Evolutionary conservation across 2,329 filamentous ascomycete species (phyloP).

Genomic region (Penicillium freii): DNA sequence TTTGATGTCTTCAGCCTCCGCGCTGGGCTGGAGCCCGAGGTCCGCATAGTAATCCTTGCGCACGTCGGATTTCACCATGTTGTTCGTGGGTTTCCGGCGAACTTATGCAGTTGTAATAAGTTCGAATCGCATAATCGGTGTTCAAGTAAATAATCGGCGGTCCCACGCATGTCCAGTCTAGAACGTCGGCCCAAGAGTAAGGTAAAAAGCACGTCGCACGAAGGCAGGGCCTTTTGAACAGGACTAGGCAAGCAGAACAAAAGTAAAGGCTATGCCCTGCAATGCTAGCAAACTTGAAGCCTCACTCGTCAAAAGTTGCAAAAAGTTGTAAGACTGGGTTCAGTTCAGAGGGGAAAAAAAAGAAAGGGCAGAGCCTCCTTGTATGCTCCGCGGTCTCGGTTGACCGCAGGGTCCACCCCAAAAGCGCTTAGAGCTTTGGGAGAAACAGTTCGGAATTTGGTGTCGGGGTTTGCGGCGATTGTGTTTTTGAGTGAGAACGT

Average conservation of each 20-base stretch:
- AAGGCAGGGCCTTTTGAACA: not conserved
- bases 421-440: conserved; percentile 12
- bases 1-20: conserved; percentile 73
- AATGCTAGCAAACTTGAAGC: not conserved
- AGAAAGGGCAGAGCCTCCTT: conserved; percentile 7
- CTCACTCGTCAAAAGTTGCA: not conserved
- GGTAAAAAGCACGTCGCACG: conserved; percentile 3
- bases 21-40: conserved; percentile 67
- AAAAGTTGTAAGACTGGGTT: not conserved
- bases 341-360: not conserved
- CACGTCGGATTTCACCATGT: conserved; percentile 67
- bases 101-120: conserved; percentile 10
- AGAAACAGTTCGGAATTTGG: conserved; percentile 4
- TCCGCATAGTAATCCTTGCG: conserved; percentile 82
- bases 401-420: conserved; percentile 14
- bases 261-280: not conserved
- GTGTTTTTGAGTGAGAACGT: not conserved
- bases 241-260: not conserved
- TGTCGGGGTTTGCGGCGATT: conserved; percentile 1
- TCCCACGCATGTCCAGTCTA: conserved; percentile 18
- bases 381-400: conserved; percentile 12
- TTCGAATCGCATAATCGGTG: conserved; percentile 17
- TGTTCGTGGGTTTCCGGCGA: conserved; percentile 29
- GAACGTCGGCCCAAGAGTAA: not conserved
- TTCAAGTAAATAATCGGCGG: conserved; percentile 5